These are phyloP conservation scores for Colletotrichum sp. DNA, from an alignment of 2,329 filamentous ascomycete species.

Conservation along the genomic window DNA sequence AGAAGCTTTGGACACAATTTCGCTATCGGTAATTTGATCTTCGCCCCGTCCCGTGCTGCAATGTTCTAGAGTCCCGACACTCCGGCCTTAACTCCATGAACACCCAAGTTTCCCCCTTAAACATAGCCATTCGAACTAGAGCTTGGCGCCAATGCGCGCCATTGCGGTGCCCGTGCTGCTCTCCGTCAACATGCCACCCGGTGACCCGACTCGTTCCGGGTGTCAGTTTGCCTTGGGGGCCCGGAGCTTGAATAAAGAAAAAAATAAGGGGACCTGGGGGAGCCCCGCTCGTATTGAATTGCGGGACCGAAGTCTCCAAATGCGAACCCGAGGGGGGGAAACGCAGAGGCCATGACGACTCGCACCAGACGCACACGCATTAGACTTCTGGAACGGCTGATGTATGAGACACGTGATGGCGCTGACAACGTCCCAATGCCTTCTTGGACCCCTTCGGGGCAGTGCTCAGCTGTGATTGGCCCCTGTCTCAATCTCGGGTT, in stretches of 20 bases:
- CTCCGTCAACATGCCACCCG: background rate
- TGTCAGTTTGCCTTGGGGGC: background rate
- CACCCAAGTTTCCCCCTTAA: background rate
- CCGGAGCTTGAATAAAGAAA: background rate
- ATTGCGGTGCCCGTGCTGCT: background rate
- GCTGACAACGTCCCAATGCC: background rate
- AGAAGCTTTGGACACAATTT: background rate
- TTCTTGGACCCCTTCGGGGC: background rate
- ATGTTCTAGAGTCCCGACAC: background rate
- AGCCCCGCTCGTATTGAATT: background rate
- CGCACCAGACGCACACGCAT: background rate
- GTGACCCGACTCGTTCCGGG: background rate
- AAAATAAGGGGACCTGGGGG: background rate
- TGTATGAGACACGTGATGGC: constrained; percentile 20
- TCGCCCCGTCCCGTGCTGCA: background rate
- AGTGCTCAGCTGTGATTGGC: background rate
- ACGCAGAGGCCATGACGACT: background rate
- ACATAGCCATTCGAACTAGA: background rate
- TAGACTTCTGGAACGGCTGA: constrained; percentile 12
- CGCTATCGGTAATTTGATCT: constrained; percentile 3
- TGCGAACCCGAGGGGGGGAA: background rate
- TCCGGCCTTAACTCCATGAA: background rate
- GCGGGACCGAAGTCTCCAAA: background rate
- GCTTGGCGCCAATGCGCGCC: background rate
- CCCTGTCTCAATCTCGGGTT: background rate